A percentile compares a stretch with the other conserved stretches of the same genome.
Conservation (phyloP, 2,329 filamentous ascomycete genomes). For the Colletotrichum ledebouriae region DNA sequence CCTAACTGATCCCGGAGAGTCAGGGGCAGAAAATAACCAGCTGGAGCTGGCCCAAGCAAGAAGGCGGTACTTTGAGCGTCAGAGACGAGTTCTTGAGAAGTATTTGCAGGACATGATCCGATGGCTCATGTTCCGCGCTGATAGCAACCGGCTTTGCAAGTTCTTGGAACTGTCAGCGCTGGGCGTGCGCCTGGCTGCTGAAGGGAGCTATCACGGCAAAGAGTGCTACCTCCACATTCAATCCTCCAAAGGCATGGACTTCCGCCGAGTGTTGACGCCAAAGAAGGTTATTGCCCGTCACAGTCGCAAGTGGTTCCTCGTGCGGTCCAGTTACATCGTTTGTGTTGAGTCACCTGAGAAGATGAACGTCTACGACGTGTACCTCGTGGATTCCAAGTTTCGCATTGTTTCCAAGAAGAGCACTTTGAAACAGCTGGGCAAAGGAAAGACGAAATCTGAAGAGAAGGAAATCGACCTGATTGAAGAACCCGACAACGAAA, state of each 20-base stretch:
- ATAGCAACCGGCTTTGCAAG: constrained; percentile 95
- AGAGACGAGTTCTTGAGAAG: constrained; percentile 86
- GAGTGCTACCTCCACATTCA: constrained; percentile 95
- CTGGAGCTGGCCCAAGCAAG: constrained; percentile 57
- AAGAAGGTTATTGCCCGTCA: constrained; percentile 84
- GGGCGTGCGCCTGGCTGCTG: constrained; percentile 91
- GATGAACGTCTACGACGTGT: constrained; percentile 99
- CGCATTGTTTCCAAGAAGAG: constrained; percentile 80
- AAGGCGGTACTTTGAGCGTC: constrained; percentile 80
- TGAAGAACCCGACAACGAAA: constrained; percentile 54
- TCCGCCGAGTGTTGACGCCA: constrained; percentile 83
- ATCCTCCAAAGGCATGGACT: constrained; percentile 89
- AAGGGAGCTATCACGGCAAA: constrained; percentile 97
- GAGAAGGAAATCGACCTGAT: constrained; percentile 65
- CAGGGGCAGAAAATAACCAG: constrained; percentile 53
- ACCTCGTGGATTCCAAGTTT: constrained; percentile 94
- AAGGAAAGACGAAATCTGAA: constrained; percentile 62
- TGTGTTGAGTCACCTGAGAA: constrained; percentile 99
- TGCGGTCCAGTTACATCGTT: constrained; percentile 97
- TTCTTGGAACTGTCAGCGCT: constrained; percentile 96
- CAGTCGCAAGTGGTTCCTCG: constrained; percentile 95
- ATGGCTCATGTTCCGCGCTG: constrained; percentile 95
- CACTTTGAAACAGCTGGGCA: constrained; percentile 63
- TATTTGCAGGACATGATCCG: constrained; percentile 95
- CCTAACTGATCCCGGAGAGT: constrained; percentile 61